Evolutionary conservation across 768 basidiomycete species (phyloP).

Genomic region (Rhodotorula taiwanensis): DNA sequence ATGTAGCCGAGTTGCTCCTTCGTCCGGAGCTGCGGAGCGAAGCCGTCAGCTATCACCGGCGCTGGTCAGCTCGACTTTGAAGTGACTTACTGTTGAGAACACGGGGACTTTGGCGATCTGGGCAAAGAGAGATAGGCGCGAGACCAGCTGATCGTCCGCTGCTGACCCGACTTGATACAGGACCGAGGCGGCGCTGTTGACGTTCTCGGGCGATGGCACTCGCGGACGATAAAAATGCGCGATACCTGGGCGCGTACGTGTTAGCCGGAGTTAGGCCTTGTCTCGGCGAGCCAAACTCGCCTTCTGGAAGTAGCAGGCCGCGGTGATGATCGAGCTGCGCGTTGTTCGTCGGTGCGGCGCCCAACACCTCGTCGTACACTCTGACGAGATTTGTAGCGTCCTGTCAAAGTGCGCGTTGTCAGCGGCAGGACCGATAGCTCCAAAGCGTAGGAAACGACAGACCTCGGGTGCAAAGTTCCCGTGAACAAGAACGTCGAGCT

Average conservation of each 20-base stretch:
- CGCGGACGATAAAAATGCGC: conserved; percentile 61
- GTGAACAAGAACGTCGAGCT: conserved; percentile 64
- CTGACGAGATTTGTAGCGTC: too few species aligned
- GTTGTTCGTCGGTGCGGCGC: conserved; percentile 53
- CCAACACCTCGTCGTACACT: conserved; percentile 59
- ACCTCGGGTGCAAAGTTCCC: conserved; percentile 59
- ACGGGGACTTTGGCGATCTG: conserved; percentile 84
- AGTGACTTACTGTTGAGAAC: conserved; percentile 71
- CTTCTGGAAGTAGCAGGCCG: conserved; percentile 15
- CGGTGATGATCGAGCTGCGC: conserved; percentile 49
- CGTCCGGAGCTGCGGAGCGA: conserved; percentile 62
- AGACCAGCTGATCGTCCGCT: conserved; percentile 59
- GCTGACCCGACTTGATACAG: conserved; percentile 70
- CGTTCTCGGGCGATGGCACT: conserved; percentile 75
- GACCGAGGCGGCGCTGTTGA: conserved; percentile 60
- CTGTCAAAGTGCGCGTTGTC: neutral
- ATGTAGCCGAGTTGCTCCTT: conserved; percentile 94
- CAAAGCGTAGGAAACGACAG: too few species aligned
- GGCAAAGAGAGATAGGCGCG: conserved; percentile 62
- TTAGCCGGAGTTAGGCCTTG: too few species aligned
- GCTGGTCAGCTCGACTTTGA: conserved; percentile 45
- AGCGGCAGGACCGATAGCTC: conserved; percentile 40
- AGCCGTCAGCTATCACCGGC: conserved; percentile 43
- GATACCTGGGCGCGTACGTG: conserved; percentile 10
- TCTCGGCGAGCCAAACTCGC: too few species aligned